Conservation (phyloP, 148 eudicot genomes). For the Oxyria digyna region DNA sequence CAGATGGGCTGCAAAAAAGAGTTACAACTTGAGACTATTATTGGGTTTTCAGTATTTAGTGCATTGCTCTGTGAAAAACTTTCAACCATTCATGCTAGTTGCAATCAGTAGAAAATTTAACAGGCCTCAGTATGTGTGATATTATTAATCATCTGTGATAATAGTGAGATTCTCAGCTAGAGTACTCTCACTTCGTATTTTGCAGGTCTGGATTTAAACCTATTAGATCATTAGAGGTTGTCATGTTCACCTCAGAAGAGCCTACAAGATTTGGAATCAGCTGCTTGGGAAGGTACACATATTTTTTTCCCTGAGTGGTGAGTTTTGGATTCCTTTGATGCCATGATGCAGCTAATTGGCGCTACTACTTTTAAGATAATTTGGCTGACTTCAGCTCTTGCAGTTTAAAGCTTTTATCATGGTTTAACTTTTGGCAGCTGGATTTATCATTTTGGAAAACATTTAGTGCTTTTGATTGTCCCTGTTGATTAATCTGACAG, state of each 20-base stretch:
- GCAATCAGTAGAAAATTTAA: neutral
- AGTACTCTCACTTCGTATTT: conserved; percentile 8
- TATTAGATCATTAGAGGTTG: conserved; percentile 79
- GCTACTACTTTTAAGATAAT: neutral
- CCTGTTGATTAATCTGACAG: neutral
- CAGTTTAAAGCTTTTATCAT: neutral
- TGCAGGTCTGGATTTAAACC: conserved; percentile 90
- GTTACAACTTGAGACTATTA: neutral
- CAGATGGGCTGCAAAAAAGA: neutral
- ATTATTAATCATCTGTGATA: neutral
- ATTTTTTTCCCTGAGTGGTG: too few species aligned
- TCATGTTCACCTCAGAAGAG: conserved; percentile 99
- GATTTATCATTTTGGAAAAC: neutral
- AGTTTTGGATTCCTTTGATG: neutral
- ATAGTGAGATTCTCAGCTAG: neutral
- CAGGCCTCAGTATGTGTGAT: neutral
- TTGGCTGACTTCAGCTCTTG: neutral
- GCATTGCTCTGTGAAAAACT: neutral
- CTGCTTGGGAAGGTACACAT: conserved; percentile 98
- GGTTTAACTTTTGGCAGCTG: neutral
- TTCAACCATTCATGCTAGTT: neutral
- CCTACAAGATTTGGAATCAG: conserved; percentile 95
- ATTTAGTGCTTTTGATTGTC: neutral
- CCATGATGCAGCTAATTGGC: neutral
- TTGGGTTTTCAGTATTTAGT: neutral